Conservation (phyloP, 192 early-diverging fungal species). For the Cetraspora pellucida region DNA sequence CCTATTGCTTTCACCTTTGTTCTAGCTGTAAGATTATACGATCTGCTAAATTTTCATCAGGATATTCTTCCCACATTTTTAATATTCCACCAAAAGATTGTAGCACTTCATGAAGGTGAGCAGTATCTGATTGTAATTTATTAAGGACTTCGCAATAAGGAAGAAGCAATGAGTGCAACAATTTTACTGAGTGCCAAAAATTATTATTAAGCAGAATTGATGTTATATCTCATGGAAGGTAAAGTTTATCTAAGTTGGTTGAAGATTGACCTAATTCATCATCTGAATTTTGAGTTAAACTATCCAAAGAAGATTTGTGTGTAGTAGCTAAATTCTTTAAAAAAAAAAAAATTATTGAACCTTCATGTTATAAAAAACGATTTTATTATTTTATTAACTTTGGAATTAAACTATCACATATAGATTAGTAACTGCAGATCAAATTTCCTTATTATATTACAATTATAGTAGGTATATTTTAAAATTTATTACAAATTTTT, state of each 20-base stretch:
- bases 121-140: conserved; percentile 9
- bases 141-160: conserved; percentile 3
- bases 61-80: neutral
- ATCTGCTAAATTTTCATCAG: neutral
- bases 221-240: neutral
- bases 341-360: no score
- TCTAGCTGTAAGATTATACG: conserved; percentile 1
- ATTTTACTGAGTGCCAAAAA: neutral
- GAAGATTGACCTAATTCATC: no score
- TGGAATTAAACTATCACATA: neutral
- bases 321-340: no score
- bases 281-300: no score
- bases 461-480: no score
- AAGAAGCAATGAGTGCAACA: neutral
- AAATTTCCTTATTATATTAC: no score
- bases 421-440: neutral
- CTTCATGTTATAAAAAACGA: neutral
- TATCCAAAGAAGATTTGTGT: no score
- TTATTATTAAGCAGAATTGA: neutral
- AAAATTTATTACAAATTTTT: neutral
- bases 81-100: conserved; percentile 8
- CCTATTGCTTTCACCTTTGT: neutral
- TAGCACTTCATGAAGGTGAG: neutral
- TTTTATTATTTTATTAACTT: neutral
- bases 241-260: no score